Conservation (phyloP, 768 basidiomycete genomes). For the Rhodotorula taiwanensis region DNA sequence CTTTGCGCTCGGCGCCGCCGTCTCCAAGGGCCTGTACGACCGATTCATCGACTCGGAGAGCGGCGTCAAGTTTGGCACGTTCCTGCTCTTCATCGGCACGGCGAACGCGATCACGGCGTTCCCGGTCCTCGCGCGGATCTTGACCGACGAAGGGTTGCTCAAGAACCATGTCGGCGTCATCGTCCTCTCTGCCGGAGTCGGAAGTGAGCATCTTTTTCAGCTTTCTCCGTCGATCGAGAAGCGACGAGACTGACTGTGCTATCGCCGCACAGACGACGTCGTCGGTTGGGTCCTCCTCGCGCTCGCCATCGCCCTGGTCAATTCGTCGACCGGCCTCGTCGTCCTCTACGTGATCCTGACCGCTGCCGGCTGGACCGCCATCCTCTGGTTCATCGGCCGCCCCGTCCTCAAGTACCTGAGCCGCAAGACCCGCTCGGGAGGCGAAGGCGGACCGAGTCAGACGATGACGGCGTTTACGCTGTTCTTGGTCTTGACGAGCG, state of each 20-base stretch:
- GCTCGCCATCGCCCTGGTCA: conserved; percentile 73
- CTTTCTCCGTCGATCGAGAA: no score
- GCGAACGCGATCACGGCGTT: conserved; percentile 54
- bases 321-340: conserved; percentile 63
- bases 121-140: conserved; percentile 58
- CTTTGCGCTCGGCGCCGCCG: conserved; percentile 70
- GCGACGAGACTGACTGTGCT: neutral
- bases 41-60: conserved; percentile 51
- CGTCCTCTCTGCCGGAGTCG: conserved; percentile 74
- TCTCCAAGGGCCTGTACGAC: conserved; percentile 66
- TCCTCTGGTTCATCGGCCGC: conserved; percentile 29
- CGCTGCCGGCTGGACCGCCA: conserved; percentile 50
- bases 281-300: conserved; percentile 78
- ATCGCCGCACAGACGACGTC: conserved; percentile 45
- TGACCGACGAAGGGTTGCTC: conserved; percentile 73
- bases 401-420: conserved; percentile 58
- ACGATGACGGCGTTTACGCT: conserved; percentile 54
- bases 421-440: conserved; percentile 61
- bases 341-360: conserved; percentile 73
- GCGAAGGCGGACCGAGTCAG: conserved; percentile 63
- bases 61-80: conserved; percentile 64
- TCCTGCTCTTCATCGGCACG: conserved; percentile 76
- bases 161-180: conserved; percentile 76
- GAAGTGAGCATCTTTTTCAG: conserved; percentile 16
- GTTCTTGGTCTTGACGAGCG: conserved; percentile 65